These are phyloP conservation scores for Hanseniaspora uvarum DNA, from an alignment of 1,139 yeast genomes.

Conservation along the genomic window DNA sequence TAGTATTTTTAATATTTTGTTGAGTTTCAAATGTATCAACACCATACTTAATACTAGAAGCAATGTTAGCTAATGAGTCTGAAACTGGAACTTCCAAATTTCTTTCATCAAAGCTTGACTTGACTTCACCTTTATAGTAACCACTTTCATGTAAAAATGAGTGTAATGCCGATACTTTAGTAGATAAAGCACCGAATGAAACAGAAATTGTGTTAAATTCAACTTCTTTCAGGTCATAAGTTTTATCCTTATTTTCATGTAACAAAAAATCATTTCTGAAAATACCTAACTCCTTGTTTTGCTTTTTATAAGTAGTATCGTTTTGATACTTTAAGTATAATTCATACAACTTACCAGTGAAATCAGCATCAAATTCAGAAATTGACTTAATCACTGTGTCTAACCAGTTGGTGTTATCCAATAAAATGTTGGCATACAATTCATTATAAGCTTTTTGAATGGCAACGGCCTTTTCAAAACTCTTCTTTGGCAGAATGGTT, in stretches of 20 bases:
- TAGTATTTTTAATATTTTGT: constrained; percentile 31
- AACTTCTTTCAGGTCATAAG: constrained; percentile 63
- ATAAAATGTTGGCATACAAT: constrained; percentile 54
- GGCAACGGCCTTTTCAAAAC: constrained; percentile 54
- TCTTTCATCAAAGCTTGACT: constrained; percentile 50
- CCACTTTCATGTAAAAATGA: constrained; percentile 51
- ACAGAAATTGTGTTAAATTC: constrained; percentile 95
- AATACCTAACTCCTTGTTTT: constrained; percentile 67
- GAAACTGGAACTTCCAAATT: constrained; percentile 56
- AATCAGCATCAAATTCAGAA: constrained; percentile 54
- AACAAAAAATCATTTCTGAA: constrained; percentile 88
- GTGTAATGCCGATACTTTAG: constrained; percentile 71
- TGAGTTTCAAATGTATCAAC: constrained; percentile 40
- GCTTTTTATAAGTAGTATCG: constrained; percentile 43
- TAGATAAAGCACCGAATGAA: constrained; percentile 83
- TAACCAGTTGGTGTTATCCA: constrained; percentile 54
- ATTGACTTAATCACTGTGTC: constrained; percentile 44
- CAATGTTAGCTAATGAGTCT: constrained; percentile 49
- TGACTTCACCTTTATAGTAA: constrained; percentile 42
- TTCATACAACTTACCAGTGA: constrained; percentile 69
- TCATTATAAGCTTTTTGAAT: constrained; percentile 67
- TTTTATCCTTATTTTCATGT: constrained; percentile 35
- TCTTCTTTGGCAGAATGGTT: constrained; percentile 65
- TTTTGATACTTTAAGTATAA: constrained; percentile 40
- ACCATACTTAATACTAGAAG: constrained; percentile 63